Evolutionary conservation across 2,329 filamentous ascomycete species (phyloP), one percentile per base, ranked within the genome.

Genomic region (Akanthomyces lecanii): DNA sequence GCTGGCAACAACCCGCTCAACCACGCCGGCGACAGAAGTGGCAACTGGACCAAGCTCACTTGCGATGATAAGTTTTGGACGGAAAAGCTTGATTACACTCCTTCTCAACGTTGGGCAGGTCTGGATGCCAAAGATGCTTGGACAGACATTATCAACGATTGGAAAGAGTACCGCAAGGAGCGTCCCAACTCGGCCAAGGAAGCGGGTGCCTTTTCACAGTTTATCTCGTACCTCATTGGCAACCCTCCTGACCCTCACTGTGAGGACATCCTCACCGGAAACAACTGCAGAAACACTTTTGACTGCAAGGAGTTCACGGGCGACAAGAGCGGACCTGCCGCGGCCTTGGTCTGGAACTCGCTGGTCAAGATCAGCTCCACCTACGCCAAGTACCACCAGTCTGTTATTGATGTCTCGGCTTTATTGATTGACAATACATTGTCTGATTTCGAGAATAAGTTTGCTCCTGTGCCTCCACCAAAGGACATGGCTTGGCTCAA

Each of bases 391-490:
- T 51, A 59, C 45, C 56, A 51, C 45, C 44, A 59, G 30, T 47
- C 56, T 12, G 42, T 59, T 50, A 28, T 48, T 33, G 42, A 47
- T 23, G 30, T 44, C 23, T 47, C 56, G 28, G 56, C 56, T 30
- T n/a, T 59, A 18, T 16, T 48, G 44, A 59, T 59, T 45, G 56
- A 59, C 40, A 59, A 59, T n/a, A 48, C 56, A 4, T 30, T 59
- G 16, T 36, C 42, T 12, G 56, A 59, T 28, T 59, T 59, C 4
- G 45, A 48, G 25, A 50, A 50, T 28, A 50, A 59, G 18, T 72
- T 74, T 57, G 71, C 71, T 12, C 71, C 72, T 10, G 64, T 72
- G 3, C 67, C 71, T 1, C 59, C 65, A 33, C 62, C 66, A 10
- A 23, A 66, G 38, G 62, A 62, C 56, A 67, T 71, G 61, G 64